Conservation (phyloP, 192 early-diverging fungal species). For the Spizellomyces sp. region DNA sequence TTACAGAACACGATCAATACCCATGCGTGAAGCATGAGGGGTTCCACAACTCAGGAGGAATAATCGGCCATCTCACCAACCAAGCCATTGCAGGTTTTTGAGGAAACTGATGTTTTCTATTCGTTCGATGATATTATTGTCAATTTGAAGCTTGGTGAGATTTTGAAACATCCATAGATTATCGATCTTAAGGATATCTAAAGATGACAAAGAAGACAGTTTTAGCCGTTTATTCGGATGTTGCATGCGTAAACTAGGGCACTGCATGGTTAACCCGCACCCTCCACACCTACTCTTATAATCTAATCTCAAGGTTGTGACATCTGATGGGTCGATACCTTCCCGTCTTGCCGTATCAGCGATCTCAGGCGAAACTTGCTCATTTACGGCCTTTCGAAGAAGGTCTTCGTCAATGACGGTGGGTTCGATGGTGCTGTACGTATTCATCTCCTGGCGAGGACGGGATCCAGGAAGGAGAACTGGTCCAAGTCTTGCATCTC, state of each 20-base stretch:
- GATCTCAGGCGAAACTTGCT: conserved; percentile 57
- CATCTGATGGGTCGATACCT: conserved; percentile 59
- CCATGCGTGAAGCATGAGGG: background rate
- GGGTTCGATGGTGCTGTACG: conserved; percentile 59
- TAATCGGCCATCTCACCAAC: conserved; percentile 36
- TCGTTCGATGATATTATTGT: conserved; percentile 70
- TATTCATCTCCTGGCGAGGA: conserved; percentile 18
- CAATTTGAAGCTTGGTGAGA: conserved; percentile 64
- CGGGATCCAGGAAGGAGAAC: too few species aligned
- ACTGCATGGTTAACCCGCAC: background rate
- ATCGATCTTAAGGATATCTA: conserved; percentile 69
- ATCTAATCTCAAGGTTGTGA: conserved; percentile 52
- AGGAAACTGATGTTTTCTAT: conserved; percentile 65
- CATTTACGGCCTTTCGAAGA: conserved; percentile 58
- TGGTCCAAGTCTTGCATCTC: too few species aligned
- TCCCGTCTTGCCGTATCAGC: conserved; percentile 62
- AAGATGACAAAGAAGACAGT: background rate
- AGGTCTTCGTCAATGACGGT: conserved; percentile 68
- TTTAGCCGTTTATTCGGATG: conserved; percentile 4
- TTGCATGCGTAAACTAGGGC: background rate
- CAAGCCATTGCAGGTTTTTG: conserved; percentile 62
- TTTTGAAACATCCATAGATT: conserved; percentile 65
- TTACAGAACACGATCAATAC: background rate
- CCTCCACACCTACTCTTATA: conserved; percentile 56
- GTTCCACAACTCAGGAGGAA: background rate